These are phyloP conservation scores for Pseudonitzschia multiseries DNA, from an alignment of 108 stramenopile species.

Conservation along the genomic window DNA sequence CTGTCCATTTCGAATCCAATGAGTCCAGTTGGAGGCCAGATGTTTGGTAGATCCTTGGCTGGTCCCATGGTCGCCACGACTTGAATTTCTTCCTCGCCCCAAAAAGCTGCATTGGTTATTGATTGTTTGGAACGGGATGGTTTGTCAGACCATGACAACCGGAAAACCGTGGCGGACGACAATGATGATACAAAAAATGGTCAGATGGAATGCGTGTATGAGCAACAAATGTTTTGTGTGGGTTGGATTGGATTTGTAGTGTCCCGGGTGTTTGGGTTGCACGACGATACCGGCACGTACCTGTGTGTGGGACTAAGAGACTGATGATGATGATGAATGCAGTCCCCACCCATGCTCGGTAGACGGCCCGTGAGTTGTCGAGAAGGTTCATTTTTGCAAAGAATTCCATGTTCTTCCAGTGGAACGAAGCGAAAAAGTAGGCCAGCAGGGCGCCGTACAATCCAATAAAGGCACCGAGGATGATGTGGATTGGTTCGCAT, in stretches of 20 bases:
- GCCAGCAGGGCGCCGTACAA: slow-evolving; percentile 58
- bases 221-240: background rate
- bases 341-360: slow-evolving; percentile 50
- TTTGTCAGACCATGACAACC: background rate
- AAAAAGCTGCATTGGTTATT: slow-evolving; percentile 38
- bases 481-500: slow-evolving; percentile 34
- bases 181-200: background rate
- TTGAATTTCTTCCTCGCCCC: slow-evolving; percentile 67
- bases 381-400: slow-evolving; percentile 43
- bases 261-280: background rate
- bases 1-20: slow-evolving; percentile 62
- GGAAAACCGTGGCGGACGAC: background rate
- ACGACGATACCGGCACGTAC: background rate
- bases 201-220: background rate
- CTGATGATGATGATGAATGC: slow-evolving; percentile 40
- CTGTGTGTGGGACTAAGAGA: slow-evolving; percentile 60
- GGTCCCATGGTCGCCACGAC: slow-evolving; percentile 49
- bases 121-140: too few relatives aligned
- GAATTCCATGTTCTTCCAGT: slow-evolving; percentile 43
- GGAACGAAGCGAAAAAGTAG: slow-evolving; percentile 50
- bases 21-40: slow-evolving; percentile 62
- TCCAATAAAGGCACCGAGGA: slow-evolving; percentile 48
- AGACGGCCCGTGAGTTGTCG: slow-evolving; percentile 48
- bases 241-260: background rate
- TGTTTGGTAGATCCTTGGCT: slow-evolving; percentile 46